Base-by-base conservation (phyloP, 2,329 filamentous ascomycete species). In the Cercospora sp. region DNA sequence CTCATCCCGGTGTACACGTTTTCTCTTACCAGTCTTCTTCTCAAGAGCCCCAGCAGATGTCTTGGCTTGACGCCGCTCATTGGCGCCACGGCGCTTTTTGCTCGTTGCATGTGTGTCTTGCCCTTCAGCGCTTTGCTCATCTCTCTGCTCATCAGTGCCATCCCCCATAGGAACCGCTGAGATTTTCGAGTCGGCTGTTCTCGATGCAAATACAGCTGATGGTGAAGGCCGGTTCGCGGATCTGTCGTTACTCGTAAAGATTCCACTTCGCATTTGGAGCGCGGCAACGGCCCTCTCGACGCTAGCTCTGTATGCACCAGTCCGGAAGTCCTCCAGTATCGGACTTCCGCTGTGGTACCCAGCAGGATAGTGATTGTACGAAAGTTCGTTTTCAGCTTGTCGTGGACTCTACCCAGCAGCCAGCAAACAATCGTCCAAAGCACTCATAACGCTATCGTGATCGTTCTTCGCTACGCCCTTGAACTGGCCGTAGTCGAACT, bases 351-450 rank as follows among this genome's bases (percentile, higher is more conserved):
- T 32, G 32, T 58, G 49, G 16, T 64, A 16, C 5, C 34, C 51
- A 40, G 51, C 51, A 24, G 32, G 62, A 37, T 26, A 59, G 28
- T 45, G 21, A 45, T 53, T 45, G 51, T 45, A 9, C 64, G 64
- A 55, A 55, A 66, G 65, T 71, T 57, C 65, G 66, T 57, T 12
- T 63, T 32, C 49, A 32, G 32, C 58, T 34, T 53, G 32, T 21
- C 43, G 24, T 59, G 67, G 24, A 67, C 67, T 65, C 70, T 74
- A 76, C 12, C 73, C 75, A 66, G 72, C 71, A 69, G 72, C 71
- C 62, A 76, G 67, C 60, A 72, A 67, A 70, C 76, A 77, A 62
- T 79, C 80, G 70, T 83, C 82, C 65, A 84, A 70, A 10, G 80
- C 78, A 16, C 73, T 69, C 67, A 78, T 75, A 51, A 80, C 59